Evolutionary conservation across 768 basidiomycete genomes (phyloP).

Genomic region (Boletus bicolor): DNA sequence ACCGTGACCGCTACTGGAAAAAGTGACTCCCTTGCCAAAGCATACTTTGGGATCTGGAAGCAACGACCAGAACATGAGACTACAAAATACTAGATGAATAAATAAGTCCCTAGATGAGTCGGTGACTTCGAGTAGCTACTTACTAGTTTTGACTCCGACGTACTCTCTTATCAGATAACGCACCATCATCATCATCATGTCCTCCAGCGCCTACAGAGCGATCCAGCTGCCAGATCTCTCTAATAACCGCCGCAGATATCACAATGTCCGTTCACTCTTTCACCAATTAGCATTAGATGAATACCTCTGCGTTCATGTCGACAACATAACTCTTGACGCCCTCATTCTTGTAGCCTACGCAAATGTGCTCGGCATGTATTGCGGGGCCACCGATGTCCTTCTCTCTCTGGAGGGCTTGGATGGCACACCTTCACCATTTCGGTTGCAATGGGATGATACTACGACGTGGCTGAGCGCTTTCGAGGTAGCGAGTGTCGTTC

Average conservation of each 20-base stretch:
- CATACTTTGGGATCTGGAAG: neutral
- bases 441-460: conserved; percentile 16
- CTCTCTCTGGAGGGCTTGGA: conserved; percentile 13
- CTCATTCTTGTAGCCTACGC: conserved; percentile 22
- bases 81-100: neutral
- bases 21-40: neutral
- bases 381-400: conserved; percentile 18
- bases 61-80: neutral
- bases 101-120: neutral
- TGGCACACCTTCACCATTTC: conserved; percentile 7
- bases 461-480: conserved; percentile 17
- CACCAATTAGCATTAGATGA: conserved; percentile 3
- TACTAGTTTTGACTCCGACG: neutral
- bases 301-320: neutral
- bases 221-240: conserved; percentile 22
- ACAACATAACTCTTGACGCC: conserved; percentile 4
- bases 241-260: conserved; percentile 12
- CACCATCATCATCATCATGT: neutral
- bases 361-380: conserved; percentile 24
- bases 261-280: neutral
- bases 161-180: conserved; percentile 8
- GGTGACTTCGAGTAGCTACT: neutral
- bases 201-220: neutral
- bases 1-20: neutral
- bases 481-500: conserved; percentile 1